Evolutionary conservation across 352 stramenopile genomes (phyloP).

Genomic region (Globisporangium uncinulatum): DNA sequence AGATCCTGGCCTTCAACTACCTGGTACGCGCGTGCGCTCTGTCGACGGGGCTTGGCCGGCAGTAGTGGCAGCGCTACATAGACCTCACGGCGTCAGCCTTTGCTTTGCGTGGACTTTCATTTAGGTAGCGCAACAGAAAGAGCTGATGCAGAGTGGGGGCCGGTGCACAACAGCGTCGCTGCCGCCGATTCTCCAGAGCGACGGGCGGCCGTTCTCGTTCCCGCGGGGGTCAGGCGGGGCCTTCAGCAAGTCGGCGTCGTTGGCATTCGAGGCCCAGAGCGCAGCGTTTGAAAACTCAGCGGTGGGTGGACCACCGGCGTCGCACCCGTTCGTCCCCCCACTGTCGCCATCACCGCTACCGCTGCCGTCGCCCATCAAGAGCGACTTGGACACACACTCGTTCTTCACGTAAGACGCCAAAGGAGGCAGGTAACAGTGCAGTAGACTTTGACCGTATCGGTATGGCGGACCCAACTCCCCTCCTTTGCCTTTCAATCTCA

Average conservation of each 20-base stretch:
- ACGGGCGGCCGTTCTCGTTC: conserved; percentile 23
- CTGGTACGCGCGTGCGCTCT: conserved; percentile 43
- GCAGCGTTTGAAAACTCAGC: background rate
- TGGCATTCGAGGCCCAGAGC: background rate
- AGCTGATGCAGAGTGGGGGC: conserved; percentile 49
- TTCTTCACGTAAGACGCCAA: conserved; percentile 66
- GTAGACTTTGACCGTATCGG: background rate
- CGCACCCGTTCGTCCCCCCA: background rate
- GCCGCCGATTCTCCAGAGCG: conserved; percentile 18
- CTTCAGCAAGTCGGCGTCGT: background rate
- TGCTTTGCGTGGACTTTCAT: too few relatives aligned
- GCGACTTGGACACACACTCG: conserved; percentile 74
- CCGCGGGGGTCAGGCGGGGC: conserved; percentile 2
- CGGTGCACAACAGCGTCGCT: conserved; percentile 19
- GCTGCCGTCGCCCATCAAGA: conserved; percentile 79
- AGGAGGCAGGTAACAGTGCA: background rate
- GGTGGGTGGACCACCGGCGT: background rate
- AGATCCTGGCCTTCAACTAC: conserved; percentile 91
- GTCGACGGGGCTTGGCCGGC: background rate
- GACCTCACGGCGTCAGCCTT: too few relatives aligned
- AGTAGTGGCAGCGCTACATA: too few relatives aligned
- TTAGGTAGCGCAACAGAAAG: conserved; percentile 64
- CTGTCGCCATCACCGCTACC: conserved; percentile 38
- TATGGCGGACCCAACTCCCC: too few relatives aligned
- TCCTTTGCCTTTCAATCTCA: too few relatives aligned